Evolutionary conservation across 441 rosid species (phyloP).

Genomic region (Pelargonium cotyledonis): DNA sequence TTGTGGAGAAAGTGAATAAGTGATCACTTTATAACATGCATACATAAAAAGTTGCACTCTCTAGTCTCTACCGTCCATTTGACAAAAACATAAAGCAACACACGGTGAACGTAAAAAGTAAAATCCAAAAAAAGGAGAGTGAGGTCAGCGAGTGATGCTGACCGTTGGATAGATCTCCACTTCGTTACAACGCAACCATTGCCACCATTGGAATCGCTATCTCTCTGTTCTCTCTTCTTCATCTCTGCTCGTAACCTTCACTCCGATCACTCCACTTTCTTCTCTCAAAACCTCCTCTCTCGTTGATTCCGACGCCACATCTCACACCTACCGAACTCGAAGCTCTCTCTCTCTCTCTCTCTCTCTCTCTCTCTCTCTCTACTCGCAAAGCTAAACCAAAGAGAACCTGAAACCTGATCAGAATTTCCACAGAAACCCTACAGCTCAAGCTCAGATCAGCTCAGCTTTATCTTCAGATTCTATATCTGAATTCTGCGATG

Average conservation of each 20-base stretch:
- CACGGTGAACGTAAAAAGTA: too few relatives aligned
- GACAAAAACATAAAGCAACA: too few relatives aligned
- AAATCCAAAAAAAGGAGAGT: too few relatives aligned
- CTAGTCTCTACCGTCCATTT: too few relatives aligned
- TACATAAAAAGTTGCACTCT: too few relatives aligned
- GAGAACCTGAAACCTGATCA: neutral
- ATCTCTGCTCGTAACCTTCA: neutral
- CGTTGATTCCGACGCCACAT: neutral
- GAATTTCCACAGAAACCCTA: neutral
- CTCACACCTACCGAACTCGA: too few relatives aligned
- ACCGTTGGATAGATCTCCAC: conserved; percentile 1
- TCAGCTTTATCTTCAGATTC: too few relatives aligned
- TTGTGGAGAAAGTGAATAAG: too few relatives aligned
- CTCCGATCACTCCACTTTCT: neutral
- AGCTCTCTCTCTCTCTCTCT: too few relatives aligned
- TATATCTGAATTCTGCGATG: neutral
- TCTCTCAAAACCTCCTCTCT: neutral
- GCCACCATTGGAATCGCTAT: neutral
- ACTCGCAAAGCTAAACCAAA: neutral
- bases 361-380: neutral
- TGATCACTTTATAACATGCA: too few relatives aligned
- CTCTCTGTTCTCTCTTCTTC: neutral
- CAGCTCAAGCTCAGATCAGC: neutral
- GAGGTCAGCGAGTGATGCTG: neutral
- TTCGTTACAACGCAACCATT: conserved; percentile 4